These are phyloP conservation scores for Podaxis sp. DNA, from an alignment of 768 basidiomycete species.

Conservation along the genomic window DNA sequence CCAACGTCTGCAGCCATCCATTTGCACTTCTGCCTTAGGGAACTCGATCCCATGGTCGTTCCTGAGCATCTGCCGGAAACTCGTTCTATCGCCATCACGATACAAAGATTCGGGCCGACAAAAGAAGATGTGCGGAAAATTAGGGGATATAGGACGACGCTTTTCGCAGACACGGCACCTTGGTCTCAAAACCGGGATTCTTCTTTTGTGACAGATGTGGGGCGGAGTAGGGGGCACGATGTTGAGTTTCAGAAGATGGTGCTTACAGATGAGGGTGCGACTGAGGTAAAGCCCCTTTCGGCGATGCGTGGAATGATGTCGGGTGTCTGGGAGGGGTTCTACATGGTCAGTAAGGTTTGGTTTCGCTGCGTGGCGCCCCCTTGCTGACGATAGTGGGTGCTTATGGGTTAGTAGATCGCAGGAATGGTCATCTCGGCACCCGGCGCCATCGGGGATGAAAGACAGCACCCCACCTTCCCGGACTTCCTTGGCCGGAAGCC, in stretches of 20 bases:
- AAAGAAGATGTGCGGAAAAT: constrained; percentile 50
- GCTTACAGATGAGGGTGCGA: constrained; percentile 5
- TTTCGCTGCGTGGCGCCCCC: not conserved
- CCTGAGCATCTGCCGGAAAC: constrained; percentile 54
- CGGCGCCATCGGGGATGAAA: constrained; percentile 6
- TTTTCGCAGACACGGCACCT: constrained; percentile 44
- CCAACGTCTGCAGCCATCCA: constrained; percentile 48
- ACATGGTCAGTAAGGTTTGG: constrained; percentile 43
- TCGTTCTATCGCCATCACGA: constrained; percentile 43
- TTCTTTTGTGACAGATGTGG: not conserved
- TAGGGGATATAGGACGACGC: constrained; percentile 41
- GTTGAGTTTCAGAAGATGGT: constrained; percentile 21
- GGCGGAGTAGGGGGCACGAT: constrained; percentile 21
- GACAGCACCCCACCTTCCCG: not conserved
- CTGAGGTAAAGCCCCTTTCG: constrained; percentile 15
- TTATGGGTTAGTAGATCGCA: constrained; percentile 6
- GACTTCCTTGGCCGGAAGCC: constrained; percentile 21
- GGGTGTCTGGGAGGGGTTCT: constrained; percentile 62
- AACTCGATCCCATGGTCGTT: constrained; percentile 40
- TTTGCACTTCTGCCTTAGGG: constrained; percentile 52
- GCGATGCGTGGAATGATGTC: constrained; percentile 44
- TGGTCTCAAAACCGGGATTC: constrained; percentile 28
- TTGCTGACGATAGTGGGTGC: not conserved
- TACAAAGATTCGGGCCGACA: constrained; percentile 51
- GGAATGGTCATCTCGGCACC: not conserved